Base-by-base conservation (phyloP, 306 rosid species). In the Quercus berberidifolia region DNA sequence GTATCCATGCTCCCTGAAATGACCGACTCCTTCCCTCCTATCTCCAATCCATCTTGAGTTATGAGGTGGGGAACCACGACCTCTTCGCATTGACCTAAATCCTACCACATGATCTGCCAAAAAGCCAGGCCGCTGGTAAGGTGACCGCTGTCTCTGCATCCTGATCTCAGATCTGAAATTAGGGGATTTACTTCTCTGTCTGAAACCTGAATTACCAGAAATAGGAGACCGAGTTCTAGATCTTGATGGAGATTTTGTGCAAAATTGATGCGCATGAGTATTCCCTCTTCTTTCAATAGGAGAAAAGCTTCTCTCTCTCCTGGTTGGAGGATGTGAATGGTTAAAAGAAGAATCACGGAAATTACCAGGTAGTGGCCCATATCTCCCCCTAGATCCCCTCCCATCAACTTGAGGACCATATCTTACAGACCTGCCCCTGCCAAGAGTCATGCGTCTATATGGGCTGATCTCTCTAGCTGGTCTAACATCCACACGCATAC, bases 1-100 rank as follows among this genome's bases (percentile, higher is more conserved):
- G 43, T 63, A 63, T 28, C 69, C 69, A 63, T 63, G 69, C 43
- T 63, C 69, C 41, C 69, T 63, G 69, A 63, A 63, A 63, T 25
- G 69, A 4, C 43, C 11, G 4, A 28, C 35, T 15, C 30, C 69
- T 13, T 63, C 69, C 69, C 69, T 63, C 38, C 69, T 63, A 63
- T 63, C 69, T 63, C n/a, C 69, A 63, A 63, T 63, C 41, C 41
- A 63, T 15, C 69, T 63, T 14, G 69, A 28, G 41, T 63, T 26
- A 63, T 63, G 69, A 63, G 69, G 18, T 15, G 69, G 69, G 69
- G 69, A 63, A 26, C 30, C 38, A 14, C 69, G 69, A 28, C 31
- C 65, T 12, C 65, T 28, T 63, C 69, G 69, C 35, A 28, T 15
- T 13, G 69, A 26, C 69, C 69, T 28, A 63, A 63, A 28, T 23